Conservation (phyloP, 495 filamentous ascomycete species). For the Emericellopsis terricola region DNA sequence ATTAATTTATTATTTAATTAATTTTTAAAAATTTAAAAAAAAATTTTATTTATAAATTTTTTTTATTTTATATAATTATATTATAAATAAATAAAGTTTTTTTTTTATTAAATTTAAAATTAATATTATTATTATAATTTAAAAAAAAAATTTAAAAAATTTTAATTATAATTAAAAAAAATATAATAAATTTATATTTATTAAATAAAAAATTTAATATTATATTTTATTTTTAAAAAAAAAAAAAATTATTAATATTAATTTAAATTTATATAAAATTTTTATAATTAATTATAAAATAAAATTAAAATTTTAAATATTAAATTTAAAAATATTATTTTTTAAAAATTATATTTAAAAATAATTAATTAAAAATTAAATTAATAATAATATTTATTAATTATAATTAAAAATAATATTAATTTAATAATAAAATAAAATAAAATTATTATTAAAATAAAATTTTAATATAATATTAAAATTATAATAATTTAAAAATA, state of each 20-base stretch:
- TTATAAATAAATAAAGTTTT: background rate
- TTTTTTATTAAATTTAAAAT: background rate
- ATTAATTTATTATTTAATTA: background rate
- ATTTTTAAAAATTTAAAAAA: background rate
- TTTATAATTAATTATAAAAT: background rate
- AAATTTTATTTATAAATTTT: background rate
- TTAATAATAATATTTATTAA: background rate
- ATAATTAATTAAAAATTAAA: background rate
- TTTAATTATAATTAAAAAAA: background rate
- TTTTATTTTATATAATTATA: background rate
- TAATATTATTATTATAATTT: background rate
- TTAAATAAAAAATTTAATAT: background rate
- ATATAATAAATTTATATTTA: background rate
- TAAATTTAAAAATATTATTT: background rate
- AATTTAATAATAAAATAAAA: background rate
- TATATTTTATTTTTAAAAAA: background rate
- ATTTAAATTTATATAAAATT: background rate
- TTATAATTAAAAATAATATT: background rate
- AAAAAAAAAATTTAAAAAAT: background rate
- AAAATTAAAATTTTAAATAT: background rate
- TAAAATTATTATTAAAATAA: background rate
- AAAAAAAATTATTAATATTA: background rate
- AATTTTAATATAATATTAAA: background rate
- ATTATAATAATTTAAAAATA: background rate
- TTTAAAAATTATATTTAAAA: background rate